A percentile compares a stretch with the other conserved stretches of the same genome.
phyloP scores from a whole-genome alignment of 164 flowering plant genomes.

The Vitis labrusca region DNA sequence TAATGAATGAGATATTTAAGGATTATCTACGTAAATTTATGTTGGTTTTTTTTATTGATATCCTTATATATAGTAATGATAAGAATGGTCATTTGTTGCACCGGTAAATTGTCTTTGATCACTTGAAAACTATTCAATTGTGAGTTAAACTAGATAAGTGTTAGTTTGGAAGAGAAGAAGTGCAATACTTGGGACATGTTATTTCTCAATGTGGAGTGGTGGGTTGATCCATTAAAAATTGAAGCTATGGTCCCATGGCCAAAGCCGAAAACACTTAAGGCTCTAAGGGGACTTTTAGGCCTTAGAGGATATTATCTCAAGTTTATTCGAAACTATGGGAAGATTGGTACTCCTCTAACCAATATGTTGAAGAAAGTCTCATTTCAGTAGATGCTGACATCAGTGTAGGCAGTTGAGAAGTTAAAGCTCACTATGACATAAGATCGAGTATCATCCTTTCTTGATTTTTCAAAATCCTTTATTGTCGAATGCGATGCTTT shows the following conservation, averaged over 20 bases:
- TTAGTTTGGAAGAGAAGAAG: background rate
- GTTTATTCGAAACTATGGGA: background rate
- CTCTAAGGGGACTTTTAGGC: background rate
- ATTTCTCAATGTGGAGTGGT: background rate
- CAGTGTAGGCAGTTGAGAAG: no score
- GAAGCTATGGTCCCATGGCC: background rate
- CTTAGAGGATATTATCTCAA: background rate
- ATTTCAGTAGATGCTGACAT: no score
- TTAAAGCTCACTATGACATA: no score
- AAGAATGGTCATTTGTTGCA: background rate
- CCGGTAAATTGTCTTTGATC: background rate
- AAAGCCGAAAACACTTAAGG: background rate
- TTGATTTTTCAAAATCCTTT: no score
- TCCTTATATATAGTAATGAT: background rate
- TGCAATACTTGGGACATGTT: background rate
- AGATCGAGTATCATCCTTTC: no score
- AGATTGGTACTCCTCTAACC: no score
- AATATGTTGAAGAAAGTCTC: no score
- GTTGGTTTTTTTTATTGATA: background rate
- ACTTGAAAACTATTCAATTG: background rate
- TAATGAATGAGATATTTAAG: no score
- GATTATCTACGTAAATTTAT: no score
- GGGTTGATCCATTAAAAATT: background rate
- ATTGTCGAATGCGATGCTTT: no score
- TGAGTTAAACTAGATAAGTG: conserved; percentile 1